A percentile compares a stretch with the other conserved stretches of the same genome.
Conservation (phyloP, 2,329 filamentous ascomycete genomes). For the Blumeria graminis region DNA sequence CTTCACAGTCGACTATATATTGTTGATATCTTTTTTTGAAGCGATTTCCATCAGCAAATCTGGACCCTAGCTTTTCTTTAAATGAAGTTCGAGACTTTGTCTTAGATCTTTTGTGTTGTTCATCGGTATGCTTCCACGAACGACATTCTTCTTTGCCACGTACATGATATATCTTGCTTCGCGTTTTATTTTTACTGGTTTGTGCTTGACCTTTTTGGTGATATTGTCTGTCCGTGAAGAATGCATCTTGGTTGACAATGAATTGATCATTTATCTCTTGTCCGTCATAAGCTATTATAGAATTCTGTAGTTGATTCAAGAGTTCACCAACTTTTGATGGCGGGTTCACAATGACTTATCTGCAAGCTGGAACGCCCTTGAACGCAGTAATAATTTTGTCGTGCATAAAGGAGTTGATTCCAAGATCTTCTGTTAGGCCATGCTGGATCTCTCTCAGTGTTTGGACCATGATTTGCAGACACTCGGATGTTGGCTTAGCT, state of each 20-base stretch:
- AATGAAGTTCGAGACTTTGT: not conserved
- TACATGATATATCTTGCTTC: not conserved
- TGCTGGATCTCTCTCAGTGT: not conserved
- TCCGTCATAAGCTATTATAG: slow-evolving; percentile 1
- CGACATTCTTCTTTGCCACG: not conserved
- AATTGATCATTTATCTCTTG: not conserved
- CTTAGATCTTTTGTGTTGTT: not conserved
- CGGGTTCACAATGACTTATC: slow-evolving; percentile 1
- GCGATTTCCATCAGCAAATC: not conserved
- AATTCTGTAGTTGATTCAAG: slow-evolving; percentile 1
- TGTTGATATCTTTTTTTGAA: not conserved
- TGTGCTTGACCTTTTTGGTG: not conserved
- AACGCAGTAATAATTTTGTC: slow-evolving; percentile 2
- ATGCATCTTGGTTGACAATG: not conserved
- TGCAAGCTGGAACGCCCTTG: slow-evolving; percentile 1
- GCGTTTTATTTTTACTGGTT: not conserved
- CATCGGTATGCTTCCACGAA: not conserved
- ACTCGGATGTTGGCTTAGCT: not conserved
- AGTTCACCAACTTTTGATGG: not conserved
- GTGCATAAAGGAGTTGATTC: not conserved
- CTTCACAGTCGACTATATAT: not conserved
- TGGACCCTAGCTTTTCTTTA: not conserved
- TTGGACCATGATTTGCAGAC: not conserved
- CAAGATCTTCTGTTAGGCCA: not conserved
- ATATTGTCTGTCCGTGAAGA: not conserved